Conservation (phyloP, 495 filamentous ascomycete genomes). For the Apodospora peruviana region DNA sequence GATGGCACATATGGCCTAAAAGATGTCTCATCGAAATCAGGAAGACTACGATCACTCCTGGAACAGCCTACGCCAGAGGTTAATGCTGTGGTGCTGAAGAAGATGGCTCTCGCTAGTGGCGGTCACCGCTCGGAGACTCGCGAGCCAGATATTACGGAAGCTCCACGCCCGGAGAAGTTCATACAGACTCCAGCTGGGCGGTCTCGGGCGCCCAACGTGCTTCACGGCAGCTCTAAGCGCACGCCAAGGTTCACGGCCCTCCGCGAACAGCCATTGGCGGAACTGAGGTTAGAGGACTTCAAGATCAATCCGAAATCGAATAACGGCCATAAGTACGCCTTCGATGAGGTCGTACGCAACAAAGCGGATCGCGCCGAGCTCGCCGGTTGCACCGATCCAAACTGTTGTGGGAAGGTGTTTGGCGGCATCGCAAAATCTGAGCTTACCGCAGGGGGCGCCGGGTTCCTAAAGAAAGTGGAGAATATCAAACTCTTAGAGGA, state of each 20-base stretch:
- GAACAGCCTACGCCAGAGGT: no score
- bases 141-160: no score
- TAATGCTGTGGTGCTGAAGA: no score
- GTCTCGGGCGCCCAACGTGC: no score
- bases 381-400: constrained; percentile 67
- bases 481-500: constrained; percentile 57
- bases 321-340: constrained; percentile 69
- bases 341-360: constrained; percentile 66
- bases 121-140: no score
- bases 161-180: no score
- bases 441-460: constrained; percentile 24
- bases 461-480: constrained; percentile 24
- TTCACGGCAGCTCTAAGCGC: neutral
- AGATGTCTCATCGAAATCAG: neutral
- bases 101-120: no score
- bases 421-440: constrained; percentile 54
- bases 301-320: constrained; percentile 75
- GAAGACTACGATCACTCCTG: neutral
- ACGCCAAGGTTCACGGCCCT: constrained; percentile 20
- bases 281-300: constrained; percentile 63
- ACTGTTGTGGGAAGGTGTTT: constrained; percentile 74
- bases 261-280: constrained; percentile 46
- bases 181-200: no score
- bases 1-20: constrained; percentile 6
- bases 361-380: constrained; percentile 69